phyloP scores from a whole-genome alignment of 345 rosid species.

The Ailanthus altissimus region DNA sequence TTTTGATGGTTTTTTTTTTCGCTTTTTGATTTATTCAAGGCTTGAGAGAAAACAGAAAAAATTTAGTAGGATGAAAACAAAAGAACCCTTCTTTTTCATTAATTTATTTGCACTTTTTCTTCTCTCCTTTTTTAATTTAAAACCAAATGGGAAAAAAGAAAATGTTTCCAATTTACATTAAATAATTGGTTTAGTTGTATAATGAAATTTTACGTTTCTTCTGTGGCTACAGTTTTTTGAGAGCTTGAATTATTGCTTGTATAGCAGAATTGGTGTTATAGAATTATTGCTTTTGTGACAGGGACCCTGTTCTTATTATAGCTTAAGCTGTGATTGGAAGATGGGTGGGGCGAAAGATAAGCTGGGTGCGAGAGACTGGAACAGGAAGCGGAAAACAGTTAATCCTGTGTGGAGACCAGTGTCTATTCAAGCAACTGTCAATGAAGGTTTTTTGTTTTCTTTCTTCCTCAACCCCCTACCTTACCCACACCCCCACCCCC shows the following conservation, averaged over 20 bases:
- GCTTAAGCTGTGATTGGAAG: conserved; percentile 33
- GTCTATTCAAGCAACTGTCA: conserved; percentile 44
- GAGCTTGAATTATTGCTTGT: background rate
- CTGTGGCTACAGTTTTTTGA: no score
- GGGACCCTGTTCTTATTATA: conserved; percentile 31
- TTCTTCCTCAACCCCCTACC: no score
- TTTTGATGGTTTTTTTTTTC: background rate
- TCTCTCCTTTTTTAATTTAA: background rate
- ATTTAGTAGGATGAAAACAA: background rate
- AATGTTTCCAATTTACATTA: background rate
- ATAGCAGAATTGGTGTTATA: background rate
- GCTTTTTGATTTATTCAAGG: background rate
- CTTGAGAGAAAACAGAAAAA: background rate
- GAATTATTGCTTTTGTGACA: conserved; percentile 14
- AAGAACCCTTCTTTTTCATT: background rate
- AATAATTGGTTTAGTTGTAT: background rate
- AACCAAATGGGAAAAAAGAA: background rate
- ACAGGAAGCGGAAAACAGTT: conserved; percentile 39
- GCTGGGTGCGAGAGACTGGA: conserved; percentile 26
- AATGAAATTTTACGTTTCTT: background rate
- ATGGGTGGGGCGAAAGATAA: conserved; percentile 36
- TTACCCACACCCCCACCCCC: no score
- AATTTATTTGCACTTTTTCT: background rate
- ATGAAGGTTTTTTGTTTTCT: conserved; percentile 47
- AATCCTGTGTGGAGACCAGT: conserved; percentile 59